phyloP scores from a whole-genome alignment of 106 monocot species.

The Ottelia alismoides region DNA sequence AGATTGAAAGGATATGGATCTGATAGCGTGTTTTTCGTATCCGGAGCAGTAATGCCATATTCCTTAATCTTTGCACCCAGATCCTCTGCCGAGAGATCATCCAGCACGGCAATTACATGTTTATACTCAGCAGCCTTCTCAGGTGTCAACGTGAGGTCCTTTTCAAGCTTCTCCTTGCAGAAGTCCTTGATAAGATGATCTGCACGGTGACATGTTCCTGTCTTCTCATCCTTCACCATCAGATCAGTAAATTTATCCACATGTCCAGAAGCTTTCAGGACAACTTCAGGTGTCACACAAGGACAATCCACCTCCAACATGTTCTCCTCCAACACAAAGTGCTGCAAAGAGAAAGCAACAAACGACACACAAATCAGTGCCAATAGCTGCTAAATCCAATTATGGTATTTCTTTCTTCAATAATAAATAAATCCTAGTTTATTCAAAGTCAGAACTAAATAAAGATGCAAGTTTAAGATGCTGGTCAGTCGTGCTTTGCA shows the following conservation, averaged over 20 bases:
- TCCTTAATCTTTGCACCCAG: constrained; percentile 80
- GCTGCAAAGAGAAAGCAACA: constrained; percentile 32
- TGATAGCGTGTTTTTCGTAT: constrained; percentile 78
- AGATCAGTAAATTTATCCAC: constrained; percentile 97
- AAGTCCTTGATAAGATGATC: constrained; percentile 88
- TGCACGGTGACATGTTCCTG: constrained; percentile 79
- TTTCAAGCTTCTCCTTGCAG: constrained; percentile 94
- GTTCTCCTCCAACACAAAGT: constrained; percentile 95
- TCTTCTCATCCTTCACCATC: constrained; percentile 98
- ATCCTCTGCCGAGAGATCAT: constrained; percentile 67
- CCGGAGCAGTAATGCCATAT: constrained; percentile 75
- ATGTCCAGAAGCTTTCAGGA: constrained; percentile 87
- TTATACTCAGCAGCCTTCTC: constrained; percentile 63
- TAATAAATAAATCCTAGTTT: no score
- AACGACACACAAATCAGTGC: no score
- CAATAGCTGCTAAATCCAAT: no score
- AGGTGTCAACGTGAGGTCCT: constrained; percentile 52
- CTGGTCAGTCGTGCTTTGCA: no score
- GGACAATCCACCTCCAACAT: constrained; percentile 96
- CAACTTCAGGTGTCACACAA: constrained; percentile 85
- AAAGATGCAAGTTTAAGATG: no score
- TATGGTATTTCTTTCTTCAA: no score
- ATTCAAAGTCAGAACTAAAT: no score
- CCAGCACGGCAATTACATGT: constrained; percentile 57
- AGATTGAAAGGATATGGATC: constrained; percentile 98